A percentile compares a stretch with the other conserved stretches of the same genome.
Conservation (phyloP, 768 basidiomycete species). For the Trametes sanguinea region DNA sequence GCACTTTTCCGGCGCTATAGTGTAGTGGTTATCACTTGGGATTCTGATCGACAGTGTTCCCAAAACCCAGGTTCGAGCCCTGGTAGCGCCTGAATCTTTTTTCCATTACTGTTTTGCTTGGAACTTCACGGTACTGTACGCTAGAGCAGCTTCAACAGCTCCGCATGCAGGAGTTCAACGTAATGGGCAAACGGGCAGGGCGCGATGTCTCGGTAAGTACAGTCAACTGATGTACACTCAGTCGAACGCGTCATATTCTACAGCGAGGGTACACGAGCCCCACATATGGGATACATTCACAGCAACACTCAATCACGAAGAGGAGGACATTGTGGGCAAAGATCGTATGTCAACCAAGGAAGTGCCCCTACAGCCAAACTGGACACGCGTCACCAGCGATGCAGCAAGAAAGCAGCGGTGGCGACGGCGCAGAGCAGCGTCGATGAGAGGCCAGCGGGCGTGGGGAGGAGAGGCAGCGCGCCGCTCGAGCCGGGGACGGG, state of each 20-base stretch:
- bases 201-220: too few species aligned
- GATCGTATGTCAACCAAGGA: too few species aligned
- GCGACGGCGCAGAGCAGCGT: constrained; percentile 4
- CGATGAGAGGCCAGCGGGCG: not conserved
- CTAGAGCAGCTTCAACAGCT: too few species aligned
- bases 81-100: constrained; percentile 18
- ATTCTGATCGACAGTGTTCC: constrained; percentile 18
- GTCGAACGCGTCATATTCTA: too few species aligned
- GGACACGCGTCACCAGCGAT: constrained; percentile 1
- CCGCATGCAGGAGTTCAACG: too few species aligned
- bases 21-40: constrained; percentile 25
- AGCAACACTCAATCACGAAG: too few species aligned
- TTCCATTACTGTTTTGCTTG: not conserved
- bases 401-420: not conserved
- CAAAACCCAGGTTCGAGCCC: constrained; percentile 25
- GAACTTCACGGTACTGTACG: too few species aligned
- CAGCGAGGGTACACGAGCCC: too few species aligned
- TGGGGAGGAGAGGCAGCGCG: not conserved
- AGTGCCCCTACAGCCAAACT: not conserved
- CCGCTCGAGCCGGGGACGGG: constrained; percentile 56
- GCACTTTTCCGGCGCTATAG: constrained; percentile 21
- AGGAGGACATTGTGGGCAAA: too few species aligned
- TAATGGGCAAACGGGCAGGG: too few species aligned
- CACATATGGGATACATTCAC: too few species aligned
- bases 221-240: too few species aligned